Evolutionary conservation across 805 yeast genomes (phyloP).

Genomic region (Candida jianshihensis): DNA sequence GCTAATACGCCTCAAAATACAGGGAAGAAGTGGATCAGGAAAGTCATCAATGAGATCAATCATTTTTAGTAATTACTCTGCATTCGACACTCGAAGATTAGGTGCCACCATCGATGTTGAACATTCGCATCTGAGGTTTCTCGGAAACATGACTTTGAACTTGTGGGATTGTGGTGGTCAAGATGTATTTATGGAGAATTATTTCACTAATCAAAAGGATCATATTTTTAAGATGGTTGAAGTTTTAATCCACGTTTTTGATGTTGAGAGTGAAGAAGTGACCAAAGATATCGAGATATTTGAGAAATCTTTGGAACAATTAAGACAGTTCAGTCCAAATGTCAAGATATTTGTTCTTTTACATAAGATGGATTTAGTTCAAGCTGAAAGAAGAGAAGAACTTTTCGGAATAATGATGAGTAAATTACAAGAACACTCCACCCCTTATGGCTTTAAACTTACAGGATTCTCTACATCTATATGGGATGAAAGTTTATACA

Average conservation of each 20-base stretch:
- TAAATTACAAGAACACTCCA: constrained; percentile 67
- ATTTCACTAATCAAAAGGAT: constrained; percentile 79
- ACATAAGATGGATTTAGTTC: constrained; percentile 95
- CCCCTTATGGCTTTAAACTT: constrained; percentile 59
- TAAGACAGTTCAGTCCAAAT: constrained; percentile 78
- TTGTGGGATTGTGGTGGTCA: constrained; percentile 99
- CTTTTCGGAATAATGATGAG: constrained; percentile 80
- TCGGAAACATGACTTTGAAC: constrained; percentile 92
- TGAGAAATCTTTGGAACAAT: constrained; percentile 70
- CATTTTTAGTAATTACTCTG: constrained; percentile 91
- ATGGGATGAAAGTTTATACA: constrained; percentile 94
- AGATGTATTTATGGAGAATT: constrained; percentile 93
- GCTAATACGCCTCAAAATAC: too few species aligned
- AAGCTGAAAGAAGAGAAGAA: constrained; percentile 76
- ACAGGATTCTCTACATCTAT: constrained; percentile 92
- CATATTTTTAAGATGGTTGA: constrained; percentile 95
- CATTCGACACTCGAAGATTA: constrained; percentile 88
- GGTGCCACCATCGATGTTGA: constrained; percentile 99
- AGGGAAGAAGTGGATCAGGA: constrained; percentile 96
- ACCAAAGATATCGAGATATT: constrained; percentile 91
- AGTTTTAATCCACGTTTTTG: constrained; percentile 92
- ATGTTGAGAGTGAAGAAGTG: constrained; percentile 87
- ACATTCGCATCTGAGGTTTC: constrained; percentile 85
- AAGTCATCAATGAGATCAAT: constrained; percentile 96
- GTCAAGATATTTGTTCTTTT: constrained; percentile 87